Percentiles rank a stretch among this genome's conserved stretches.
These are phyloP conservation scores for Binderoboletus segoi DNA, from an alignment of 1,284 basidiomycete species.

Conservation along the genomic window DNA sequence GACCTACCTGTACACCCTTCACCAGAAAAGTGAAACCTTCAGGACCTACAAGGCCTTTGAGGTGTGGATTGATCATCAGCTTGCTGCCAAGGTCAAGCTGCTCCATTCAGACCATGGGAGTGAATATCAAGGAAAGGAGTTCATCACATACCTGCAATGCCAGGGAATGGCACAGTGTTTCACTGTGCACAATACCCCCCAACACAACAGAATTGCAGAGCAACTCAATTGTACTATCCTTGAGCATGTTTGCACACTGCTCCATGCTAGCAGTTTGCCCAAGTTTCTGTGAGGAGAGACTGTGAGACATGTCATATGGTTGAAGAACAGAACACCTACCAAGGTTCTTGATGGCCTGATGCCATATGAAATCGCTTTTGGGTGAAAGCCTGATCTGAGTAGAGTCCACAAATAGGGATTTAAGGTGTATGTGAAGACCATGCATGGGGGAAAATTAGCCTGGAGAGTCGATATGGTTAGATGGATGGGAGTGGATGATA, in stretches of 20 bases:
- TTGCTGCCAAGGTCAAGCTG: background rate
- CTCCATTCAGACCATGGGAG: background rate
- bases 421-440: background rate
- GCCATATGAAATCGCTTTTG: background rate
- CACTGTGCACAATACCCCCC: background rate
- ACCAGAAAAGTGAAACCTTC: conserved; percentile 3
- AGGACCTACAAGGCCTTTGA: background rate
- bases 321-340: background rate
- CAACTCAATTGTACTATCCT: background rate
- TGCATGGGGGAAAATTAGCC: background rate
- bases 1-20: background rate
- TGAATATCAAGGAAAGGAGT: background rate
- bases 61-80: background rate
- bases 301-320: background rate
- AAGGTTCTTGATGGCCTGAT: background rate
- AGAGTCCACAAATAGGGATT: background rate
- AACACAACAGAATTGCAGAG: background rate
- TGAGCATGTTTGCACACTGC: background rate
- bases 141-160: background rate
- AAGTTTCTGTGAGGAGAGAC: background rate
- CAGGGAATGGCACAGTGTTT: background rate
- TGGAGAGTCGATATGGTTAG: background rate
- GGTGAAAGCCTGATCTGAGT: background rate
- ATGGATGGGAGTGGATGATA: background rate
- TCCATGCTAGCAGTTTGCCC: background rate